phyloP scores from a whole-genome alignment of 2,329 filamentous ascomycete species.

The Fusarium pilosicola region DNA sequence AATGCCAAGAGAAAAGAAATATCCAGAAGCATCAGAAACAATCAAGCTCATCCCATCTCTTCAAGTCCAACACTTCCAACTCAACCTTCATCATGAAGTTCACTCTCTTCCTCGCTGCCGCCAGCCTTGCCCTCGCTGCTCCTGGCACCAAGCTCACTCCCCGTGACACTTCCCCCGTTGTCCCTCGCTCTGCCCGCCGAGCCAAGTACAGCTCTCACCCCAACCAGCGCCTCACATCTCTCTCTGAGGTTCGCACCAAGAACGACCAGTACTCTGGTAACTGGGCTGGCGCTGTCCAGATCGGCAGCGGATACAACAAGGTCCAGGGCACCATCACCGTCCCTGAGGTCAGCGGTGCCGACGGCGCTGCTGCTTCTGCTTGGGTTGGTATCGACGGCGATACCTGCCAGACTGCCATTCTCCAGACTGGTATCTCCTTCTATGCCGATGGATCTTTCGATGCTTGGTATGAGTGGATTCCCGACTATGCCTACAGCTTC shows the following conservation, averaged over 20 bases:
- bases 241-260: not conserved
- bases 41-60: not conserved
- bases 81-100: conserved; percentile 7
- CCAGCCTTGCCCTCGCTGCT: not conserved
- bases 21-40: not conserved
- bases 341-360: not conserved
- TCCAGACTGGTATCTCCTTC: conserved; percentile 57
- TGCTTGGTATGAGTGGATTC: conserved; percentile 60
- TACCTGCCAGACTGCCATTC: conserved; percentile 52
- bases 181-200: conserved; percentile 4
- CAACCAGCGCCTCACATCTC: not conserved
- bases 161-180: conserved; percentile 2
- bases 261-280: conserved; percentile 12
- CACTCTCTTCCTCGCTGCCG: not conserved
- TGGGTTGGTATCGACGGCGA: conserved; percentile 63
- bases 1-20: not conserved
- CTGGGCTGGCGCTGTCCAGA: conserved; percentile 7
- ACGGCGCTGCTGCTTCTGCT: conserved; percentile 3
- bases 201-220: conserved; percentile 8
- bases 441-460: conserved; percentile 50
- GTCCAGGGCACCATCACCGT: conserved; percentile 17
- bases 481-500: conserved; percentile 55
- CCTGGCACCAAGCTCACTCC: conserved; percentile 8
- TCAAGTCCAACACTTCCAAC: not conserved
- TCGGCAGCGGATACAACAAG: conserved; percentile 5